These are phyloP conservation scores for Yarrowia osloensis DNA, from an alignment of 805 yeast species.

Conservation along the genomic window DNA sequence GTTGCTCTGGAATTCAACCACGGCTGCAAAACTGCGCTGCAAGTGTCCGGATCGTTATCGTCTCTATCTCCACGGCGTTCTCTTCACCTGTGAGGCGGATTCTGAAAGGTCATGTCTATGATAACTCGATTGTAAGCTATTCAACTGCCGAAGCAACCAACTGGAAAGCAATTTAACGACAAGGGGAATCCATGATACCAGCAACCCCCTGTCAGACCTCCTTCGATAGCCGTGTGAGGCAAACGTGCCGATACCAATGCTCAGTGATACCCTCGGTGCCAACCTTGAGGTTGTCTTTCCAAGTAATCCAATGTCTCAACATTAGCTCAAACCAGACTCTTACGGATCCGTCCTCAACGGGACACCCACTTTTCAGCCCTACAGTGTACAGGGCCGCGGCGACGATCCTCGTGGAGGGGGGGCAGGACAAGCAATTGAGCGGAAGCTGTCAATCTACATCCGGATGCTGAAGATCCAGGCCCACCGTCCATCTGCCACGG, in stretches of 20 bases:
- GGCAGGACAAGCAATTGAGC: not conserved
- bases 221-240: not conserved
- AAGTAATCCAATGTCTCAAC: not conserved
- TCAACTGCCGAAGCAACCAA: too few relatives aligned
- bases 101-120: too few relatives aligned
- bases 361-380: slow-evolving; percentile 1
- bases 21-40: not conserved
- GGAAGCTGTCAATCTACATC: not conserved
- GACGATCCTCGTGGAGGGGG: not conserved
- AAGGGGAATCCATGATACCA: too few relatives aligned
- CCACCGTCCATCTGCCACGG: not conserved
- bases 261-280: not conserved
- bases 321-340: not conserved
- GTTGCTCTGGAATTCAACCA: not conserved
- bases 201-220: too few relatives aligned
- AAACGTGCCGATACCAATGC: not conserved
- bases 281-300: not conserved
- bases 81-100: not conserved
- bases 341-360: not conserved
- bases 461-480: not conserved
- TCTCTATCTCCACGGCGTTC: not conserved
- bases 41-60: not conserved
- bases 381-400: not conserved
- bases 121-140: too few relatives aligned
- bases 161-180: too few relatives aligned